Evolutionary conservation across 495 filamentous ascomycete genomes (phyloP), one percentile per base, ranked within the genome.

Genomic region (Monascus purpureus): DNA sequence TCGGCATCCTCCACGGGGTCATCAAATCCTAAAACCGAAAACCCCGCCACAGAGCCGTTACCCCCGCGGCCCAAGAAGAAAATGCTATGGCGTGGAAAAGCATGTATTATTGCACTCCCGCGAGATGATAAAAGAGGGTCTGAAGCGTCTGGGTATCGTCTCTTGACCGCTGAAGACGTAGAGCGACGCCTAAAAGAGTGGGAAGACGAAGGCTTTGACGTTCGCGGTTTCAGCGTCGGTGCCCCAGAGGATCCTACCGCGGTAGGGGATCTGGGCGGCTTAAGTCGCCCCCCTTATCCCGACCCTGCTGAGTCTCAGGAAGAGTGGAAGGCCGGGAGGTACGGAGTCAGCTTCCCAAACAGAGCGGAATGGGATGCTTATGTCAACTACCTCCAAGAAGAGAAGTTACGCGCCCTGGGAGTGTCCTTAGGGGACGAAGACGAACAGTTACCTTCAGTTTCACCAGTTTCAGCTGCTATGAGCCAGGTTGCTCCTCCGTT

Each of bases 391-490:
- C 52, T 95, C 32, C 75, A 77, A 45, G 90, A 97, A 54, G 80
- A 86, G 37, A 97, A 93, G 57, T 65, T 97, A 25, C 75, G 82
- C 20, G 84, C 86, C 30, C 67, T 97, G 28, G 90, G 90, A 27
- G 90, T 95, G 2, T 80, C 68, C 12, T 65, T 79, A 33, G 79
- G 74, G 14, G 77, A 78, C 27, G 77, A 82, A 7, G 80, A 87
- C 16, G 64, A 72, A 11, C 52, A 52, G 24, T n/a, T n/a, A n/a
- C 67, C 69, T 8, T 64, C 82, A 7, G 78, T 83, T 45, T 90
- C 84, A 9, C 85, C 85, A 20, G 78, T 76, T 17, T 68, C 78
- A 1, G 75, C 67, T 14, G 68, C 67, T 13, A 75, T 75, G 40
- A 77, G 70, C 42, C 70, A 70, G 35, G 56, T 66, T 8, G 54